Base-by-base conservation (phyloP, 2,329 filamentous ascomycete genomes). In the Aspergillus sp. region DNA sequence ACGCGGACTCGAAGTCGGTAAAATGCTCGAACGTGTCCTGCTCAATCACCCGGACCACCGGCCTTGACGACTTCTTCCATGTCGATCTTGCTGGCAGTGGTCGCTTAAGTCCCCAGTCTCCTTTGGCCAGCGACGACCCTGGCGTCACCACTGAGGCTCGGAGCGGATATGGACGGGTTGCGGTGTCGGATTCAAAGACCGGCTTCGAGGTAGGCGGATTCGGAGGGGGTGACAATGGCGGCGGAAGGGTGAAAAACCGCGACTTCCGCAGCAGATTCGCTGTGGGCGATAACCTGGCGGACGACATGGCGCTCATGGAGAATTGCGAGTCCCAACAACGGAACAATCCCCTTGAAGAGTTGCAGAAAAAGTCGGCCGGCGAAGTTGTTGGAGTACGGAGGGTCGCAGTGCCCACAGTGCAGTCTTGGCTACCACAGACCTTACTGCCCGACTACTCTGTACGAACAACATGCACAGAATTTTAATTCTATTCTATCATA, bases 101-200 rank as follows among this genome's bases (percentile, higher is more conserved):
- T 34, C 89, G 72, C 66, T 96, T 96, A 48, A 95, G 67, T 10
- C 89, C 89, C 88, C 89, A 96, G 53, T 96, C 89, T 22, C 89
- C 89, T 51, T 75, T 75, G 25, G 70, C 66, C 15, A 85, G 72
- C 5, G 86, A 88, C 12, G 77, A 71, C 27, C 72, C 65, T 4
- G 86, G 80, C 1, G 86, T 88, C 10, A 80, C 79, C 53, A 96
- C 82, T 40, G 86, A 75, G 54, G 91, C 83, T 55, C 82, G 74
- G 32, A 78, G 86, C n/a, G 89, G 89, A 60, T 81, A 82, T 17
- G 76, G 73, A 39, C 75, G 70, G 10, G 89, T 96, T 26, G 82
- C 78, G 14, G 76, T 79, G 33, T 78, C 68, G 11, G 82, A 86
- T 40, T 66, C 60, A 40, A 64, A 68, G 34, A 62, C 63, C 26